phyloP scores from a whole-genome alignment of 371 early-diverging fungal species.

The Mucor piriformis region DNA sequence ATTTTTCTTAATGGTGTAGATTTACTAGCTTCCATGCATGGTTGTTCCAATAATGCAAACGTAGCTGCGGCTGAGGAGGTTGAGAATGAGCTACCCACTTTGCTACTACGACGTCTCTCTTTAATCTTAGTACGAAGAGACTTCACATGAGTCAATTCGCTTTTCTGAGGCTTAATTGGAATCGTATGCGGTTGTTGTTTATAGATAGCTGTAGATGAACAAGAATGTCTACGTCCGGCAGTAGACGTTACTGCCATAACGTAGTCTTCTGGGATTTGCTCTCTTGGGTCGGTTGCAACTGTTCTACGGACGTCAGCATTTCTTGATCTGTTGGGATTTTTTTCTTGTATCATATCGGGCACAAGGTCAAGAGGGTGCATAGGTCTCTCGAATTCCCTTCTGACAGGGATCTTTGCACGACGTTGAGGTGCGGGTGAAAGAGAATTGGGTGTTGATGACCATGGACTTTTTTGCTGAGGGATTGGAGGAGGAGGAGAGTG shows the following conservation, averaged over 20 bases:
- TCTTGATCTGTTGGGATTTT: not conserved
- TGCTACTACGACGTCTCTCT: conserved; percentile 24
- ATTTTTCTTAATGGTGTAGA: conserved; percentile 36
- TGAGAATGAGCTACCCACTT: conserved; percentile 3
- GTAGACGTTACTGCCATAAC: not conserved
- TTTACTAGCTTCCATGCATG: conserved; percentile 18
- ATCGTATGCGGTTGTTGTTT: not conserved
- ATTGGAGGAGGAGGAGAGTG: conserved; percentile 26
- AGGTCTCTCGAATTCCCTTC: conserved; percentile 4
- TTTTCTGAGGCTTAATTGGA: not conserved
- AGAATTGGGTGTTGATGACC: conserved; percentile 7
- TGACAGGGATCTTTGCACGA: not conserved
- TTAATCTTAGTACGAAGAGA: conserved; percentile 8
- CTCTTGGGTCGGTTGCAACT: conserved; percentile 10
- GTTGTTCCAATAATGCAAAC: not conserved
- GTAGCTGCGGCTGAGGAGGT: conserved; percentile 17
- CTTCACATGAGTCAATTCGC: not conserved
- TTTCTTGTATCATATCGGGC: not conserved
- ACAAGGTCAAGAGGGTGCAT: conserved; percentile 3
- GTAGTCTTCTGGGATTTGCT: not conserved
- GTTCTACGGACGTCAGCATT: conserved; percentile 8
- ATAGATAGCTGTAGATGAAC: conserved; percentile 22
- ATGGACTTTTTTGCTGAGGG: conserved; percentile 7
- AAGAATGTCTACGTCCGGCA: conserved; percentile 29
- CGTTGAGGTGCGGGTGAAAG: conserved; percentile 11